These are phyloP conservation scores for Carpinus fangiana DNA, from an alignment of 306 rosid genomes.

Conservation along the genomic window DNA sequence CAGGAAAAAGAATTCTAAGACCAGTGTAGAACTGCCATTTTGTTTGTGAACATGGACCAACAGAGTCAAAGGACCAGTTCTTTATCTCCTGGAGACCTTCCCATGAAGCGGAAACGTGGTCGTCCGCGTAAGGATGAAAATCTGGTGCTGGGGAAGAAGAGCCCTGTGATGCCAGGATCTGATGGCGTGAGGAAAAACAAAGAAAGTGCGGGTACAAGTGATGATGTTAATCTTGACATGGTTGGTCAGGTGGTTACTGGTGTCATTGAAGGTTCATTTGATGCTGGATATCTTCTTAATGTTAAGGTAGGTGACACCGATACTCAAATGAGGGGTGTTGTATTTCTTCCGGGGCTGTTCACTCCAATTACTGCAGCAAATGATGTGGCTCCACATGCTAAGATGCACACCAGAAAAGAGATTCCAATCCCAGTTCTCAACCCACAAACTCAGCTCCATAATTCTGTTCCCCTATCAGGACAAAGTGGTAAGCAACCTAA, in stretches of 20 bases:
- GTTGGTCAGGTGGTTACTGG: constrained; percentile 60
- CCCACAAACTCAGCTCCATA: constrained; percentile 25
- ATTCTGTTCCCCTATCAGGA: constrained; percentile 31
- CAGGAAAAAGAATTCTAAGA: constrained; percentile 22
- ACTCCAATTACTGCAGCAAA: constrained; percentile 51
- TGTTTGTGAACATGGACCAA: constrained; percentile 46
- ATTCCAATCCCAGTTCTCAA: constrained; percentile 38
- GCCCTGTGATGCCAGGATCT: constrained; percentile 18
- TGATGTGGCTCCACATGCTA: constrained; percentile 55
- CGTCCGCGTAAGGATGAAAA: constrained; percentile 61
- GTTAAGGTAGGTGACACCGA: constrained; percentile 44
- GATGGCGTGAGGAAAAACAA: constrained; percentile 33
- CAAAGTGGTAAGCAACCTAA: constrained; percentile 38
- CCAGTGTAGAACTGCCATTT: constrained; percentile 11
- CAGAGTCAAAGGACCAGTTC: constrained; percentile 37
- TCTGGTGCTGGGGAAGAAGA: constrained; percentile 24
- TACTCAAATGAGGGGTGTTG: constrained; percentile 53
- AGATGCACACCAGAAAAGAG: constrained; percentile 51
- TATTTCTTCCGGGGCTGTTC: constrained; percentile 45
- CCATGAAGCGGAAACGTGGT: constrained; percentile 65
- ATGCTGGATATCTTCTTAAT: constrained; percentile 61
- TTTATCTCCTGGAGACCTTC: constrained; percentile 32
- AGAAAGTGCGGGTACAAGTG: constrained; percentile 18
- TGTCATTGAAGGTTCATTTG: constrained; percentile 56
- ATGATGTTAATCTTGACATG: constrained; percentile 35